Conservation (phyloP, 306 rosid genomes). For the Lathyrus aphaca region DNA sequence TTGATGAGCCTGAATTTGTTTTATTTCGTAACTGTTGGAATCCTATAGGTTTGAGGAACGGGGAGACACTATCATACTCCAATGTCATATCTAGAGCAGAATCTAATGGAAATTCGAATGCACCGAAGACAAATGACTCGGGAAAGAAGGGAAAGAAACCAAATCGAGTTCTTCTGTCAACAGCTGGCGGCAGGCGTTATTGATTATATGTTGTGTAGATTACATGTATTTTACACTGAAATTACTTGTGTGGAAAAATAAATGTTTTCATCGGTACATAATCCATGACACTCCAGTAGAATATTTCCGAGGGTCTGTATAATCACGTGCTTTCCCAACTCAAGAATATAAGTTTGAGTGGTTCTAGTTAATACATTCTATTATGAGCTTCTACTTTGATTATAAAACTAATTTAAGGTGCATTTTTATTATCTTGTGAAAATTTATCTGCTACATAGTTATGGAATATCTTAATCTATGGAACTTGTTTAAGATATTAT, state of each 20-base stretch:
- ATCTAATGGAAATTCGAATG: conserved; percentile 48
- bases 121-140: conserved; percentile 62
- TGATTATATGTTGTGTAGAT: conserved; percentile 36
- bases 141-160: conserved; percentile 90
- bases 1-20: conserved; percentile 16
- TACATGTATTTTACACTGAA: conserved; percentile 13
- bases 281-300: conserved; percentile 9
- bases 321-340: background rate
- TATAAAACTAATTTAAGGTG: too few species aligned
- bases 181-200: conserved; percentile 90
- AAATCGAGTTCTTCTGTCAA: conserved; percentile 80
- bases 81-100: conserved; percentile 68
- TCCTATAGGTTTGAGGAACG: conserved; percentile 52
- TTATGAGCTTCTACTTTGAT: too few species aligned
- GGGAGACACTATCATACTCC: conserved; percentile 70
- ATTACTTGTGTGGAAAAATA: conserved; percentile 34
- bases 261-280: conserved; percentile 32
- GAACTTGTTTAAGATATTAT: too few species aligned
- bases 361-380: too few species aligned
- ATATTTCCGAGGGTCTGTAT: conserved; percentile 2
- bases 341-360: too few species aligned
- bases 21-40: background rate
- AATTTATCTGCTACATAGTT: too few species aligned
- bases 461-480: too few species aligned
- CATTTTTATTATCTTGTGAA: too few species aligned